These are phyloP conservation scores for Sanghuangporus sanghuang DNA, from an alignment of 1,284 basidiomycete genomes.

Conservation along the genomic window DNA sequence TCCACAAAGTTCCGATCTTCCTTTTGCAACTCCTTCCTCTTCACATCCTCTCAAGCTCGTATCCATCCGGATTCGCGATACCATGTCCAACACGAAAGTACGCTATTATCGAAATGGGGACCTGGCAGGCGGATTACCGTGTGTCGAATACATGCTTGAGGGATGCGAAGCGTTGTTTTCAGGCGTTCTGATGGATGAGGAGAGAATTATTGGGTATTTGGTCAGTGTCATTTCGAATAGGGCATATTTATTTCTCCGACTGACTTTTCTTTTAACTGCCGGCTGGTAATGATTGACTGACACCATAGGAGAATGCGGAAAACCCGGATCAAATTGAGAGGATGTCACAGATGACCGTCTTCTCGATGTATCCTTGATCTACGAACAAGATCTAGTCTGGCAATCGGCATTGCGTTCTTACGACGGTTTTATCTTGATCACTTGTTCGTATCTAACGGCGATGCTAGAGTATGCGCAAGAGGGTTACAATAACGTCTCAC, in stretches of 20 bases:
- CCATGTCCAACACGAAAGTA: background rate
- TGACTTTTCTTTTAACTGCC: background rate
- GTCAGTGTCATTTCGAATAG: background rate
- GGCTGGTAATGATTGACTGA: background rate
- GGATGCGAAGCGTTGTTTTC: background rate
- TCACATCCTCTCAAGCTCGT: background rate
- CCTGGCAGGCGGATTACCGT: background rate
- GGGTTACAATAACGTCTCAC: too few species aligned
- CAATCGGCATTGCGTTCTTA: background rate
- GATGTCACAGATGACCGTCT: background rate
- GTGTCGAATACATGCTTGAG: conserved; percentile 2
- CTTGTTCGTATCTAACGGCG: too few species aligned
- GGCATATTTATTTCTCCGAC: too few species aligned
- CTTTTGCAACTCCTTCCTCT: background rate
- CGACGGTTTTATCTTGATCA: too few species aligned
- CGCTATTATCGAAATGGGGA: background rate
- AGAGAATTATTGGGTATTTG: conserved; percentile 9
- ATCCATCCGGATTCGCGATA: background rate
- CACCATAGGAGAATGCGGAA: background rate
- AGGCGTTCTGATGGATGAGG: conserved; percentile 8
- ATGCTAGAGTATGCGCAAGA: too few species aligned
- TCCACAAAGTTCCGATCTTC: background rate
- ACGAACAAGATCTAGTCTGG: background rate
- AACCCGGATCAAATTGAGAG: background rate
- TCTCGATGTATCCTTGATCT: conserved; percentile 12